Evolutionary conservation across 1,139 yeast genomes (phyloP).

Genomic region (Suhomyces kunorum): DNA sequence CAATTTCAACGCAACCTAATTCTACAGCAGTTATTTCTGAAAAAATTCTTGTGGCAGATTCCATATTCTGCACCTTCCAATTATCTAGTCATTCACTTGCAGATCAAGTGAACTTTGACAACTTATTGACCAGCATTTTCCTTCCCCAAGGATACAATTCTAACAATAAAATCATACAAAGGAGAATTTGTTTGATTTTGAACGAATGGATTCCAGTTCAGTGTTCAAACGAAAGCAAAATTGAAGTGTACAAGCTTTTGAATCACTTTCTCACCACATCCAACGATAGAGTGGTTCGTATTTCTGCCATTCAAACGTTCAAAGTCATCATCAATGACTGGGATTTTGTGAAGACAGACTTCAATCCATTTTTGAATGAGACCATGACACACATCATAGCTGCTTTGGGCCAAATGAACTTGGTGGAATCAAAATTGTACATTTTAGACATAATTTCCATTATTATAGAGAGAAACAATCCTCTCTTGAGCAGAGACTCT

Average conservation of each 20-base stretch:
- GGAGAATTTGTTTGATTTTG: constrained; percentile 75
- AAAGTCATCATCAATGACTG: constrained; percentile 76
- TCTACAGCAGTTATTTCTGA: neutral
- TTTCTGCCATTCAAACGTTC: constrained; percentile 75
- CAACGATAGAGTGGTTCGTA: constrained; percentile 72
- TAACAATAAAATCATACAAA: constrained; percentile 60
- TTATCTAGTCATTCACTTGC: constrained; percentile 68
- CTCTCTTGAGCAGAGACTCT: constrained; percentile 53
- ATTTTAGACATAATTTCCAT: constrained; percentile 67
- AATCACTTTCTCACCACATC: constrained; percentile 42
- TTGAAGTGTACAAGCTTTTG: constrained; percentile 61
- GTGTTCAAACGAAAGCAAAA: constrained; percentile 58
- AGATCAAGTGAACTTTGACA: constrained; percentile 65
- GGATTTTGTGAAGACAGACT: constrained; percentile 72
- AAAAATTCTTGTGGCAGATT: constrained; percentile 66
- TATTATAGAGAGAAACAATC: constrained; percentile 64
- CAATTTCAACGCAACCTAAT: constrained; percentile 39
- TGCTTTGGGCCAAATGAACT: constrained; percentile 48
- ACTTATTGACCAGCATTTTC: constrained; percentile 56
- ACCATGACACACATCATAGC: constrained; percentile 52
- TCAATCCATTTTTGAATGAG: constrained; percentile 62
- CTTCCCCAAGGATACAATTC: constrained; percentile 63
- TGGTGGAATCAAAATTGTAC: constrained; percentile 74
- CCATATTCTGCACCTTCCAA: constrained; percentile 80
- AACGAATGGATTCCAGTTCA: constrained; percentile 79